Conservation (phyloP, 78 protist species). For the Dictyostelium capitatum region DNA sequence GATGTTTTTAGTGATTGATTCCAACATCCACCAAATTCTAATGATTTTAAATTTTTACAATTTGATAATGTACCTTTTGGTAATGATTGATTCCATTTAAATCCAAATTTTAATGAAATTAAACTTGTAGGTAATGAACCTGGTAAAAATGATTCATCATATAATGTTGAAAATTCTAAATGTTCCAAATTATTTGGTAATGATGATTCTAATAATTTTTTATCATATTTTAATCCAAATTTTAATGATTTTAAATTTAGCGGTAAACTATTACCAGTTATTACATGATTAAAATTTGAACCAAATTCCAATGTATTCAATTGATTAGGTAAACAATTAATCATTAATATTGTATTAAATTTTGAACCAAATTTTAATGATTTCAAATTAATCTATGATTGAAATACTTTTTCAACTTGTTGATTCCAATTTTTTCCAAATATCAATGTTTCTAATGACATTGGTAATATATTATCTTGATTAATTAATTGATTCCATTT, state of each 20-base stretch:
- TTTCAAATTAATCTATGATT: background rate
- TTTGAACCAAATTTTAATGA: background rate
- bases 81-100: background rate
- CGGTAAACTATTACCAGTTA: background rate
- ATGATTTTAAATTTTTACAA: background rate
- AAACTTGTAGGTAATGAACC: background rate
- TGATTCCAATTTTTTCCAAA: background rate
- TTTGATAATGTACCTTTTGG: background rate
- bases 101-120: background rate
- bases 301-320: background rate
- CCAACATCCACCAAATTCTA: constrained; percentile 1
- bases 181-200: background rate
- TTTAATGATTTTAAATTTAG: background rate
- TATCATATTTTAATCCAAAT: background rate
- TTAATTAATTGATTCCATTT: background rate
- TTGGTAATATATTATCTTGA: background rate
- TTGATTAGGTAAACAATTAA: background rate
- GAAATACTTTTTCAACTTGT: background rate
- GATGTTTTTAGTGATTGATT: background rate
- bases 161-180: background rate
- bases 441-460: background rate
- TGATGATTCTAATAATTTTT: background rate
- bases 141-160: background rate
- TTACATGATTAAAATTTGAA: background rate
- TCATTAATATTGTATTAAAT: background rate